These are phyloP conservation scores for Plasmodium gallinaceum DNA, from an alignment of 169 alveolate genomes.

Conservation along the genomic window DNA sequence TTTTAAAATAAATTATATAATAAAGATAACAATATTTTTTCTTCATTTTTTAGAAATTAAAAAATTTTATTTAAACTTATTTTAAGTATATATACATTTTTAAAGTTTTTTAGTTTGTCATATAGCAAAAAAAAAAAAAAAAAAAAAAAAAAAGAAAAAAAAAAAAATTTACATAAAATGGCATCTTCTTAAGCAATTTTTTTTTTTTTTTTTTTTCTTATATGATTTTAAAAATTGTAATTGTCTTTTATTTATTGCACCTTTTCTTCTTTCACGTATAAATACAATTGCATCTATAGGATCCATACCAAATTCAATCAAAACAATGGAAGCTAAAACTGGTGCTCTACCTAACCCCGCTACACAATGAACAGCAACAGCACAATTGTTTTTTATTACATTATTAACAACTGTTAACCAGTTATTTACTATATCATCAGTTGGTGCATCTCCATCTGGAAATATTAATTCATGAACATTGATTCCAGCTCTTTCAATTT, in stretches of 20 bases:
- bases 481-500: constrained; percentile 83
- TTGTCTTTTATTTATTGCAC: constrained; percentile 88
- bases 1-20: too few species aligned
- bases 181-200: constrained; percentile 78
- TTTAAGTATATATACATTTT: too few species aligned
- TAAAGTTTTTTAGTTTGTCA: not conserved
- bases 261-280: constrained; percentile 91
- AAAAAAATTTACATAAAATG: constrained; percentile 75
- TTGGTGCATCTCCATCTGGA: constrained; percentile 94
- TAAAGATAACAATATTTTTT: too few species aligned
- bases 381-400: constrained; percentile 83
- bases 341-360: constrained; percentile 96
- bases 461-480: constrained; percentile 88
- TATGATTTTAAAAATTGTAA: constrained; percentile 83
- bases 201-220: constrained; percentile 79
- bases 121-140: not conserved
- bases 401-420: constrained; percentile 89
- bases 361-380: constrained; percentile 95
- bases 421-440: constrained; percentile 86
- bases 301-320: constrained; percentile 92
- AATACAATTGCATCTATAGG: constrained; percentile 91
- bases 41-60: too few species aligned
- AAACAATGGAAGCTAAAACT: constrained; percentile 91
- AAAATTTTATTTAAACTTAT: too few species aligned
- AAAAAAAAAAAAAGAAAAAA: not conserved